Evolutionary conservation across 176 grass and related monocot genomes (phyloP).

Genomic region (Musa acuminata): DNA sequence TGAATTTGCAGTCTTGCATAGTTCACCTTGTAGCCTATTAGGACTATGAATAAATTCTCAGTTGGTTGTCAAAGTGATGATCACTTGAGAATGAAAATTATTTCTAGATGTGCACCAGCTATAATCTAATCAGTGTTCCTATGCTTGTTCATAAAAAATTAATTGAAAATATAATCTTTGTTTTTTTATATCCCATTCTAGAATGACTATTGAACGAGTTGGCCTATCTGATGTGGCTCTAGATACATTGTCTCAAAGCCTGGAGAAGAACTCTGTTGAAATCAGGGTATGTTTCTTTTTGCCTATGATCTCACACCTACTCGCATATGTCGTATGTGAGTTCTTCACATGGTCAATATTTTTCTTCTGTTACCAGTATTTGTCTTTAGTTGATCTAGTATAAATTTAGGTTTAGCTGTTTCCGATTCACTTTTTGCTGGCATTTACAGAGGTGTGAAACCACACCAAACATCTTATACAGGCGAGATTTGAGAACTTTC

Average conservation of each 20-base stretch:
- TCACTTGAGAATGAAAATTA: background rate
- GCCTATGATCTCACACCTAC: background rate
- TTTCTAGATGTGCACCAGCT: background rate
- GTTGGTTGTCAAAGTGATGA: background rate
- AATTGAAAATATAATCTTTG: constrained; percentile 1
- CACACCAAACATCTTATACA: constrained; percentile 43
- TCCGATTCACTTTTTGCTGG: constrained; percentile 24
- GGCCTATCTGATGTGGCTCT: constrained; percentile 64
- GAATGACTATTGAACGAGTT: constrained; percentile 71
- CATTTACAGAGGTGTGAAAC: constrained; percentile 22
- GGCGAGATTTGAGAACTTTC: constrained; percentile 64
- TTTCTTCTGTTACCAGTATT: background rate
- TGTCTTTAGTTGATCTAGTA: constrained; percentile 5
- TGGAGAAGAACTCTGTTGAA: constrained; percentile 56
- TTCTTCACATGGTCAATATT: background rate
- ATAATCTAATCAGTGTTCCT: background rate
- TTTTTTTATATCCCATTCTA: constrained; percentile 15
- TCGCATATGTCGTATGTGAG: background rate
- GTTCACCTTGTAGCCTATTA: background rate
- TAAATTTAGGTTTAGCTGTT: constrained; percentile 29
- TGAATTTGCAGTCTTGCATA: background rate
- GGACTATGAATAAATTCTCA: background rate
- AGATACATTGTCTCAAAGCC: constrained; percentile 47
- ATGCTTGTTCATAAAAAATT: background rate
- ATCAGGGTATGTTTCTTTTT: constrained; percentile 61